Percentiles rank a stretch among this genome's conserved stretches.
Evolutionary conservation across 345 rosid species (phyloP).

Genomic region (Heritiera fomes): DNA sequence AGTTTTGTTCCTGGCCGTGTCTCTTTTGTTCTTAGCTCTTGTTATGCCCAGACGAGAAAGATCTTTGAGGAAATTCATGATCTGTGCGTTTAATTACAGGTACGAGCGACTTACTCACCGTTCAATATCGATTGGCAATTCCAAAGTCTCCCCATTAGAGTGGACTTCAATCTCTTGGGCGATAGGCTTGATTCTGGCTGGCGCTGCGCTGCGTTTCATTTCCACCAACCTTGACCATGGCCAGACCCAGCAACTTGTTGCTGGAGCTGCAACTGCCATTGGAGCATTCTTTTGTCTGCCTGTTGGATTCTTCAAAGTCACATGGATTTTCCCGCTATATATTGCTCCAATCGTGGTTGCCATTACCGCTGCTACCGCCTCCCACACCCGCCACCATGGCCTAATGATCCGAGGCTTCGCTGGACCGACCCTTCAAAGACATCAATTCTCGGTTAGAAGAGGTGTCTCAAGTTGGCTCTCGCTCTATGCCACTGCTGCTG

Average conservation of each 20-base stretch:
- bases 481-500: slow-evolving; percentile 42
- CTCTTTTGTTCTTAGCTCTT: not conserved
- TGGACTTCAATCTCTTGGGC: slow-evolving; percentile 67
- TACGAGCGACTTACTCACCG: slow-evolving; percentile 34
- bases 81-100: slow-evolving; percentile 28
- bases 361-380: slow-evolving; percentile 39
- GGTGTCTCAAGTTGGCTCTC: slow-evolving; percentile 57
- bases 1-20: not conserved
- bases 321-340: slow-evolving; percentile 50
- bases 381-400: slow-evolving; percentile 60
- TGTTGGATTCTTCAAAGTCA: slow-evolving; percentile 43
- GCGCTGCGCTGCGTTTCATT: slow-evolving; percentile 33
- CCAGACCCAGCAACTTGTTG: slow-evolving; percentile 31
- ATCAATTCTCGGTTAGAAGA: slow-evolving; percentile 36
- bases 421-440: slow-evolving; percentile 30
- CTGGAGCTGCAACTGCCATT: slow-evolving; percentile 46
- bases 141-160: slow-evolving; percentile 48
- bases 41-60: not conserved
- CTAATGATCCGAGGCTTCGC: slow-evolving; percentile 47
- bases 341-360: slow-evolving; percentile 41
- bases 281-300: slow-evolving; percentile 63
- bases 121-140: slow-evolving; percentile 22
- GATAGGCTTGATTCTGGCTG: slow-evolving; percentile 43
- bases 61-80: not conserved
- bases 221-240: slow-evolving; percentile 48